Percentiles rank a stretch among this genome's conserved stretches.
Evolutionary conservation across 1,139 yeast species (phyloP).

Genomic region (Debaryomyces coudertii): DNA sequence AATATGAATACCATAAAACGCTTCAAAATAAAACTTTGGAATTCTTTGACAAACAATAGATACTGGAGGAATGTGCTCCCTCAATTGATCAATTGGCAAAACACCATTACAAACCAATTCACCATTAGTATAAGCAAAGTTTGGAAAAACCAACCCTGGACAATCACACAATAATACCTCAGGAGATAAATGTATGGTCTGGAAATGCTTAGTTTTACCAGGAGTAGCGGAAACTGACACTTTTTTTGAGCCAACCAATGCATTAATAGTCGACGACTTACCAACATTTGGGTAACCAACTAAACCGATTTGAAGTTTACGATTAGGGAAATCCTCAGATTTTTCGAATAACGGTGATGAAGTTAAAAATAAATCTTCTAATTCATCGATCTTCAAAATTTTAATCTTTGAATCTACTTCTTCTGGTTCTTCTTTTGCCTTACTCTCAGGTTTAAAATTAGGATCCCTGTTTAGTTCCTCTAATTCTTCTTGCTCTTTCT

Average conservation of each 20-base stretch:
- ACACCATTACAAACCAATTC: constrained; percentile 98
- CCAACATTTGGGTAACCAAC: constrained; percentile 98
- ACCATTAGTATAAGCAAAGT: constrained; percentile 94
- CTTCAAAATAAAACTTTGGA: constrained; percentile 87
- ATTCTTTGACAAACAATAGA: constrained; percentile 84
- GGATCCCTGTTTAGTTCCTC: constrained; percentile 25
- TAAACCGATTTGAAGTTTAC: constrained; percentile 83
- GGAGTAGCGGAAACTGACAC: constrained; percentile 98
- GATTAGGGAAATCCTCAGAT: constrained; percentile 58
- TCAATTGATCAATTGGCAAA: constrained; percentile 92
- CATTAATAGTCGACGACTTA: constrained; percentile 94
- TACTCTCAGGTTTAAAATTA: constrained; percentile 15
- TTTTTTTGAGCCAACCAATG: constrained; percentile 92
- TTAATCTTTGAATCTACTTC: constrained; percentile 53
- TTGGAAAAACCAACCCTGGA: constrained; percentile 98
- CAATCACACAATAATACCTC: constrained; percentile 92
- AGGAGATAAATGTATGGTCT: constrained; percentile 85
- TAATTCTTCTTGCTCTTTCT: constrained; percentile 54
- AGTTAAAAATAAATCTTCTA: constrained; percentile 77
- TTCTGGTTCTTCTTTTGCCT: constrained; percentile 14
- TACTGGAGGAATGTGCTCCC: constrained; percentile 92
- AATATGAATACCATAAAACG: constrained; percentile 90
- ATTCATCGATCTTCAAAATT: constrained; percentile 79
- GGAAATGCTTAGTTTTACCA: constrained; percentile 98
- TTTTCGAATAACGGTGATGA: constrained; percentile 73